Evolutionary conservation across 768 basidiomycete species (phyloP).

Genomic region (Termitomyces sp.): DNA sequence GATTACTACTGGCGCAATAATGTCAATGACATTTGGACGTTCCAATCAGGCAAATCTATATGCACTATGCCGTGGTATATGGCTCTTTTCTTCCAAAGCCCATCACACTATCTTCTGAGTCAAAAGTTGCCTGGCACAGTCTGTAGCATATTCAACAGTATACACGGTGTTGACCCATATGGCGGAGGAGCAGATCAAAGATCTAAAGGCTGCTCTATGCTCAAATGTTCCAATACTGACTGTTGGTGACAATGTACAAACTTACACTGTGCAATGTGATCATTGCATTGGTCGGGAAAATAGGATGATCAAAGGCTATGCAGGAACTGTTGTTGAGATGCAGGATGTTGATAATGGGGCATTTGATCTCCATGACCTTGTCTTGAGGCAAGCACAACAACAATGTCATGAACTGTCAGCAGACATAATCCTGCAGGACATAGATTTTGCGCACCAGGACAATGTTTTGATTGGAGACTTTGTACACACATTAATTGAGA

Average conservation of each 20-base stretch:
- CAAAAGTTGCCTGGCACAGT: neutral
- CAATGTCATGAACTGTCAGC: neutral
- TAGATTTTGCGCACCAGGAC: too few species aligned
- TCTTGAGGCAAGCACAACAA: neutral
- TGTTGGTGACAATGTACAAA: conserved; percentile 16
- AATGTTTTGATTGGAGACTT: neutral
- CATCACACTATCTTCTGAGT: neutral
- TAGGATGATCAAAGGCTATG: conserved; percentile 11
- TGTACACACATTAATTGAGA: neutral
- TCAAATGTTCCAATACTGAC: neutral
- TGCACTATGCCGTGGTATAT: neutral
- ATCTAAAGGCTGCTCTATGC: neutral
- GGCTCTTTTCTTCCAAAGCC: neutral
- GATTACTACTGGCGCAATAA: too few species aligned
- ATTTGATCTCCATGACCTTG: conserved; percentile 6
- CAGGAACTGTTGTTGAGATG: conserved; percentile 13
- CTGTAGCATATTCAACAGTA: neutral
- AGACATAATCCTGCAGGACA: too few species aligned
- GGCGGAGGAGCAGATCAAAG: neutral
- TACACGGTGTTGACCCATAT: neutral
- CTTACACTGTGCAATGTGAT: conserved; percentile 6
- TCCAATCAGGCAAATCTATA: neutral
- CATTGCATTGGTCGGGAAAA: conserved; percentile 10
- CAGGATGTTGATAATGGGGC: conserved; percentile 5
- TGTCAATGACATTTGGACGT: neutral